These are phyloP conservation scores for Trichoderma semiorbis DNA, from an alignment of 2,329 filamentous ascomycete genomes.

Conservation along the genomic window DNA sequence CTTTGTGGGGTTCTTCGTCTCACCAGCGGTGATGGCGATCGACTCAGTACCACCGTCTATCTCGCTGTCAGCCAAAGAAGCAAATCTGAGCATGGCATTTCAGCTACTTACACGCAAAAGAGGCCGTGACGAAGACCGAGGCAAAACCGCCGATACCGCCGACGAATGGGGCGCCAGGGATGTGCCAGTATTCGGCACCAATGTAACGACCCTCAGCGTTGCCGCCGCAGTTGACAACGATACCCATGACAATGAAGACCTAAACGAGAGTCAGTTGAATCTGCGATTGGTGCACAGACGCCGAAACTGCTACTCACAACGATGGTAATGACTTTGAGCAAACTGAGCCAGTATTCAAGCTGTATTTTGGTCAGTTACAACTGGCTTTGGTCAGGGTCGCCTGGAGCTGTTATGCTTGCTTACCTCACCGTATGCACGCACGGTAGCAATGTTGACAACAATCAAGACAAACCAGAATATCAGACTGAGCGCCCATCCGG, in stretches of 20 bases:
- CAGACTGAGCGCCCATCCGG: slow-evolving; percentile 59
- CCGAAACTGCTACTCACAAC: slow-evolving; percentile 37
- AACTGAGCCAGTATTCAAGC: not conserved
- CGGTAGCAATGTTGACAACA: slow-evolving; percentile 34
- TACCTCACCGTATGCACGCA: slow-evolving; percentile 36
- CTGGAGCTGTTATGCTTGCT: not conserved
- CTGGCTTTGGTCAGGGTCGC: not conserved
- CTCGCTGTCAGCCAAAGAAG: not conserved
- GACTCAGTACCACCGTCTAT: slow-evolving; percentile 54
- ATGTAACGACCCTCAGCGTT: slow-evolving; percentile 54
- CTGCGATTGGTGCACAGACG: slow-evolving; percentile 37
- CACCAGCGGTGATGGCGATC: slow-evolving; percentile 63
- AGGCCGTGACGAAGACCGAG: slow-evolving; percentile 52
- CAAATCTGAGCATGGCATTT: not conserved
- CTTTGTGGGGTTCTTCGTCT: slow-evolving; percentile 59
- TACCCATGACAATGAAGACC: slow-evolving; percentile 61
- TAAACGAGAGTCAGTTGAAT: slow-evolving; percentile 1
- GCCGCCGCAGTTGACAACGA: slow-evolving; percentile 51
- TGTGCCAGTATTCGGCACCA: slow-evolving; percentile 55
- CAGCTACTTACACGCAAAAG: slow-evolving; percentile 51
- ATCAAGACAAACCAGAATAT: slow-evolving; percentile 59
- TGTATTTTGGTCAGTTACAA: slow-evolving; percentile 31
- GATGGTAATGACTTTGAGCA: not conserved
- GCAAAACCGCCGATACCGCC: slow-evolving; percentile 63
- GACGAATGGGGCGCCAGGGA: slow-evolving; percentile 61